phyloP scores from a whole-genome alignment of 2,329 filamentous ascomycete genomes.

The Ophidiomyces ophidiicola region DNA sequence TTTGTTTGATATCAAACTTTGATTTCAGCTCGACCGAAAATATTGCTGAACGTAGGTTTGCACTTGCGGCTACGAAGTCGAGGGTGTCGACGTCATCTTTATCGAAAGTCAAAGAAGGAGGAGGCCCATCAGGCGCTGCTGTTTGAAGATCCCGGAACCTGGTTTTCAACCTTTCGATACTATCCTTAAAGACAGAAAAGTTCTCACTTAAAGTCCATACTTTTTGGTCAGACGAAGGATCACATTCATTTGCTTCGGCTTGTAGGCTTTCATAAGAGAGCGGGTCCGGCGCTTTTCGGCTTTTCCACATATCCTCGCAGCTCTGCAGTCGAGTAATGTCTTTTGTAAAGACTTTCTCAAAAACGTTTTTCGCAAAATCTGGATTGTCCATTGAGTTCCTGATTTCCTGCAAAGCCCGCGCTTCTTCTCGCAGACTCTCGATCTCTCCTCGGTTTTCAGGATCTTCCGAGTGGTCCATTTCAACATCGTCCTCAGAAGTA shows the following conservation, averaged over 20 bases:
- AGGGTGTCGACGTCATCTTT: conserved; percentile 94
- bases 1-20: conserved; percentile 94
- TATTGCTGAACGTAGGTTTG: conserved; percentile 77
- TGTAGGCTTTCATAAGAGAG: conserved; percentile 56
- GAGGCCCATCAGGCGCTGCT: conserved; percentile 30
- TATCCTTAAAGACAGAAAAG: conserved; percentile 73
- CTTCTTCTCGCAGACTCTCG: conserved; percentile 71
- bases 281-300: conserved; percentile 58
- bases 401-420: conserved; percentile 71
- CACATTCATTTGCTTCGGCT: conserved; percentile 41
- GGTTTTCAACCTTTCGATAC: conserved; percentile 61
- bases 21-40: conserved; percentile 82
- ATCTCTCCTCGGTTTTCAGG: conserved; percentile 80
- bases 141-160: conserved; percentile 56
- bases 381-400: conserved; percentile 65
- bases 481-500: conserved; percentile 71
- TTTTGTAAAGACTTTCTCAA: conserved; percentile 81
- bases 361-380: conserved; percentile 66
- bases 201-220: conserved; percentile 77
- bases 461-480: conserved; percentile 68
- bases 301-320: conserved; percentile 96
- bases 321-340: conserved; percentile 72
- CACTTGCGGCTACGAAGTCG: conserved; percentile 82
- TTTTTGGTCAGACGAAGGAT: conserved; percentile 53
- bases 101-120: conserved; percentile 70